Base-by-base conservation (phyloP, 805 yeast genomes). In the Candida patagonica region DNA sequence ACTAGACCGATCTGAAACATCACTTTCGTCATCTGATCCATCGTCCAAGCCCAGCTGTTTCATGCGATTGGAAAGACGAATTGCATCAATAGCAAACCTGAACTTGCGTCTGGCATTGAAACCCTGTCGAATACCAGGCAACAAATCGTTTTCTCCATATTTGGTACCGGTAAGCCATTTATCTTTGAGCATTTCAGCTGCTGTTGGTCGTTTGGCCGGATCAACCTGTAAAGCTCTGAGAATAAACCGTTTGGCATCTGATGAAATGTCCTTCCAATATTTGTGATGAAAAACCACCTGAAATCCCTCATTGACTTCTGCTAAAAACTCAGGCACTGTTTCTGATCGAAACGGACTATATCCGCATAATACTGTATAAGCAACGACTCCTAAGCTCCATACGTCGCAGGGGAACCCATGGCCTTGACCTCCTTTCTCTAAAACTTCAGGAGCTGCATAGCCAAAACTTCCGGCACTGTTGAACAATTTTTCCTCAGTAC, bases 371-470 rank as follows among this genome's bases (percentile, higher is more conserved):
- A 88, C 63, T 0, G 96, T 88, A 60, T 86, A 92, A 0, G 95
- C 76, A 33, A 89, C 85, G 6, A 89, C 94, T 26, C 98, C 98
- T 29, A 89, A 57, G 1, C 95, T 82, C 98, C 98, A 89, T 41
- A 89, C 74, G 59, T 89, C 98, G 62, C 96, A 89, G 1, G 96
- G 89, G 53, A 83, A 85, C 29, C 96, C 95, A 61, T 89, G 96
- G 6, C 96, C 97, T 13, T 22, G 26, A 6, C 40, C 21, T 29
- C 69, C 66, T 12, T 82, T 78, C 30, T 77, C 63, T 27, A 89
- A 70, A 6, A 89, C 87, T 56, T 89, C 98, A 0, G 98, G 98
- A 0, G 97, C 97, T 25, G 95, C 96, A 59, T 89, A 89, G 1
- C 98, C 97, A 61, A 85, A 78, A 1, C 95, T 83, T 1, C 97